phyloP scores from a whole-genome alignment of 1,139 yeast genomes.

The Taphrina populina region DNA sequence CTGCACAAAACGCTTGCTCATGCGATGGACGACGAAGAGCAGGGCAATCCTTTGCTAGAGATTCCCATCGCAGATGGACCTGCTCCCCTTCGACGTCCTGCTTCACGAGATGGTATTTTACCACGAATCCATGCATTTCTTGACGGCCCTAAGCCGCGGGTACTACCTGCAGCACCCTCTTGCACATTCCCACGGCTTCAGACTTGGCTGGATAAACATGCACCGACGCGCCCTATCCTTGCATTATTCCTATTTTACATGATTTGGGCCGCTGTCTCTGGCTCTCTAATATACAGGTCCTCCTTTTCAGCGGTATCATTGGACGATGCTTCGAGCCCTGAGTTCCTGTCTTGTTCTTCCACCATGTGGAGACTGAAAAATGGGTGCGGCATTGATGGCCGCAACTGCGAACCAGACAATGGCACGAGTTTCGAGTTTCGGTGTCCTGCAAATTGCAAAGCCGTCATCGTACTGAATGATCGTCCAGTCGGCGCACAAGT shows the following conservation, averaged over 20 bases:
- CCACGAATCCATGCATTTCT: neutral
- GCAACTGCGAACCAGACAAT: slow-evolving; percentile 54
- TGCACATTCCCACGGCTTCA: too few relatives aligned
- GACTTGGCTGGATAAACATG: too few relatives aligned
- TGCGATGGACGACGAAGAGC: too few relatives aligned
- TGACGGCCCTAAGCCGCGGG: slow-evolving; percentile 14
- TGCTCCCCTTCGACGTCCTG: too few relatives aligned
- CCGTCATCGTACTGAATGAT: slow-evolving; percentile 74
- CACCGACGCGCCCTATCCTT: too few relatives aligned
- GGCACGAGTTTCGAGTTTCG: slow-evolving; percentile 58
- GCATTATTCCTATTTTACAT: slow-evolving; percentile 9
- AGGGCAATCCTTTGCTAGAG: too few relatives aligned
- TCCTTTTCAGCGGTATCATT: slow-evolving; percentile 26
- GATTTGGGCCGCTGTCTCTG: slow-evolving; percentile 5
- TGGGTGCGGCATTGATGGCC: slow-evolving; percentile 71
- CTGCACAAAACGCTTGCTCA: too few relatives aligned
- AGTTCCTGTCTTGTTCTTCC: slow-evolving; percentile 19
- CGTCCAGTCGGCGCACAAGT: slow-evolving; percentile 70
- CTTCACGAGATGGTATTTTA: too few relatives aligned
- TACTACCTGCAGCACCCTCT: too few relatives aligned
- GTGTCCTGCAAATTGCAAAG: slow-evolving; percentile 86
- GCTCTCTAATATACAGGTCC: slow-evolving; percentile 8
- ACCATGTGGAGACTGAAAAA: slow-evolving; percentile 48
- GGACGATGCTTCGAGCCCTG: neutral
- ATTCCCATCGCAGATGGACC: too few relatives aligned